Percentiles rank a stretch among this genome's conserved stretches.
Conservation (phyloP, 2,329 filamentous ascomycete genomes). For the Fusarium sp. region DNA sequence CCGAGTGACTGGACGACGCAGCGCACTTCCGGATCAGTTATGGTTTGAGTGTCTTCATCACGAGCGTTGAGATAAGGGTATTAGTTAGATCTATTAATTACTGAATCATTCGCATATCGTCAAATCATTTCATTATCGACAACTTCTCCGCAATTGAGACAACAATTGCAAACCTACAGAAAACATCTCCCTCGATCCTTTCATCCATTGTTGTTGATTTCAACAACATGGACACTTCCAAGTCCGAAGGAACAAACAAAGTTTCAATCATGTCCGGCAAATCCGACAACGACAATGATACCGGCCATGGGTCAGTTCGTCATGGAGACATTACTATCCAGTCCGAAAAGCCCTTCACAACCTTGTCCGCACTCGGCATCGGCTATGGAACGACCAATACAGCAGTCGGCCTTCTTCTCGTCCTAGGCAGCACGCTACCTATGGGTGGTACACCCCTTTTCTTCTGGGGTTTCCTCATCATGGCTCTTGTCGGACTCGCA, state of each 20-base stretch:
- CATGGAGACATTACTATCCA: neutral
- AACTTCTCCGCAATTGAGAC: no score
- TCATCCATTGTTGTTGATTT: no score
- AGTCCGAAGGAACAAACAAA: neutral
- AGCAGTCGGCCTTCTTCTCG: conserved; percentile 3
- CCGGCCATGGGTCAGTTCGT: neutral
- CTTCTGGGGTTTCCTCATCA: conserved; percentile 3
- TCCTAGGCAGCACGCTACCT: conserved; percentile 3
- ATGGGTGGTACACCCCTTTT: conserved; percentile 9
- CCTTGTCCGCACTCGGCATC: conserved; percentile 2
- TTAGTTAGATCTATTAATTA: neutral
- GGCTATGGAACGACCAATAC: conserved; percentile 14
- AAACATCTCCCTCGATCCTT: no score
- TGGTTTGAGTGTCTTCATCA: neutral
- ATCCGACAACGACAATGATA: neutral
- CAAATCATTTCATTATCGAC: no score
- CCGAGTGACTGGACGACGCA: neutral
- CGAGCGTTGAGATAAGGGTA: neutral
- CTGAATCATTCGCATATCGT: no score
- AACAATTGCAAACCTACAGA: no score
- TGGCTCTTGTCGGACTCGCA: neutral
- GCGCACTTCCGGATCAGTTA: neutral
- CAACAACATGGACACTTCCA: no score
- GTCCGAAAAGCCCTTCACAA: conserved; percentile 1
- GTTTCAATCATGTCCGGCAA: neutral